Base-by-base conservation (phyloP, 306 rosid species). In the Gastrolobium bilobum region DNA sequence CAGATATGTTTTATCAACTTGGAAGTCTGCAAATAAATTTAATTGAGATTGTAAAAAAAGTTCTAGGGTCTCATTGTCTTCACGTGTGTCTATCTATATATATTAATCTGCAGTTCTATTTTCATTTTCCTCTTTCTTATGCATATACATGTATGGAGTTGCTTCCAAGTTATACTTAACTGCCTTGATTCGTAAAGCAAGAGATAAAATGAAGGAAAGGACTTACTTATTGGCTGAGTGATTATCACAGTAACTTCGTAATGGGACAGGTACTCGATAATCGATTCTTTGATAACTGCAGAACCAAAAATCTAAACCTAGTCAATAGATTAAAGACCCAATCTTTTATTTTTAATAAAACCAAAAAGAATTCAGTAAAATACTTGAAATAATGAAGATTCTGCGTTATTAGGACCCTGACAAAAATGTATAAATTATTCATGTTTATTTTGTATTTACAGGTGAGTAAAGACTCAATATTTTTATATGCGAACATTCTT, bases 201-300 rank as follows among this genome's bases (percentile, higher is more conserved):
- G 78, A 58, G 77, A 67, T 67, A 30, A 58, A 47, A 63, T 2
- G 8, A 64, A 61, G 71, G 68, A 42, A 68, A 57, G 48, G 76
- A 87, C 91, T 88, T 87, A 92, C 99, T 83, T 85, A 71, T 83
- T 82, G 74, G 89, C 86, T 29, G 81, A 59, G 73, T 84, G 67
- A 73, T 92, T 76, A 85, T 89, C 92, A 78, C 91, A 86, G 74
- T 88, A 95, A 77, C 91, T 91, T 64, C 92, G 87, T 44, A 95
- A 85, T 15, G 92, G 89, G 58, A 47, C 75, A 70, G 94, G 94
- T 59, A 95, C 97, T 81, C 98, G 92, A 86, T 79, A 91, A 85
- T 93, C 99, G 52, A 93, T 80, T 89, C 93, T 87, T 71, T 93
- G 98, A 77, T 90, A 91, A 73, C 98, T 93, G 94, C 62, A 8